Conservation (phyloP, 2,329 filamentous ascomycete species). For the Ceratocystis ficicola region DNA sequence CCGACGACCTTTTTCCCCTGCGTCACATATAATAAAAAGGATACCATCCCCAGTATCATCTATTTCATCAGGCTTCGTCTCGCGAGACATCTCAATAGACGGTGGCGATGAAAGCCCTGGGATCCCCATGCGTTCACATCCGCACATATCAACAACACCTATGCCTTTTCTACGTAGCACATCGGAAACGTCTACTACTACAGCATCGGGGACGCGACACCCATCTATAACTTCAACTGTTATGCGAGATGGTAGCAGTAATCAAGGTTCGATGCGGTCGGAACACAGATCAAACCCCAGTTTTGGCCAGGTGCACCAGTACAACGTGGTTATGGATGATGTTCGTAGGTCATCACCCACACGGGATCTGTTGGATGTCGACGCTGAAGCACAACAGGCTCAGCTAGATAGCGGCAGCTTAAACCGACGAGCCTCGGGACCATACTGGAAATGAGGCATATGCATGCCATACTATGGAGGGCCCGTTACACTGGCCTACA, state of each 20-base stretch:
- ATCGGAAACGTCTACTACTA: conserved; percentile 18
- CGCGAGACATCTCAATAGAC: conserved; percentile 18
- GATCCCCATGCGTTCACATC: conserved; percentile 24
- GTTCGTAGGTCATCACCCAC: conserved; percentile 11
- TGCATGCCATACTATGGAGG: neutral
- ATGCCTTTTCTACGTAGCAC: conserved; percentile 45
- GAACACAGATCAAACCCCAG: conserved; percentile 40
- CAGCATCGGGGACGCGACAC: conserved; percentile 39
- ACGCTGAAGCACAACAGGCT: conserved; percentile 18
- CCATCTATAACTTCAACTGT: conserved; percentile 41
- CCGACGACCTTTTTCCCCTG: conserved; percentile 14
- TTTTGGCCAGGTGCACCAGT: conserved; percentile 46
- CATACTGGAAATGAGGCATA: conserved; percentile 5
- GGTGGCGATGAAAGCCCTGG: conserved; percentile 23
- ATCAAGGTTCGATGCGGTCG: conserved; percentile 30
- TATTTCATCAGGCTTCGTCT: conserved; percentile 8
- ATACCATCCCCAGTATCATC: conserved; percentile 7
- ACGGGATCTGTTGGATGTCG: conserved; percentile 9
- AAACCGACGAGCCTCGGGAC: conserved; percentile 3
- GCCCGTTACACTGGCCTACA: neutral
- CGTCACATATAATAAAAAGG: neutral
- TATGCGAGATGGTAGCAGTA: conserved; percentile 36
- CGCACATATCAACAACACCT: conserved; percentile 28
- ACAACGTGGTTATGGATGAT: conserved; percentile 33
- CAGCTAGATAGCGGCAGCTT: conserved; percentile 12